Percentiles rank a stretch among this genome's conserved stretches.
Conservation (phyloP, 371 early-diverging fungal genomes). For the Syncephalastrum sp. region DNA sequence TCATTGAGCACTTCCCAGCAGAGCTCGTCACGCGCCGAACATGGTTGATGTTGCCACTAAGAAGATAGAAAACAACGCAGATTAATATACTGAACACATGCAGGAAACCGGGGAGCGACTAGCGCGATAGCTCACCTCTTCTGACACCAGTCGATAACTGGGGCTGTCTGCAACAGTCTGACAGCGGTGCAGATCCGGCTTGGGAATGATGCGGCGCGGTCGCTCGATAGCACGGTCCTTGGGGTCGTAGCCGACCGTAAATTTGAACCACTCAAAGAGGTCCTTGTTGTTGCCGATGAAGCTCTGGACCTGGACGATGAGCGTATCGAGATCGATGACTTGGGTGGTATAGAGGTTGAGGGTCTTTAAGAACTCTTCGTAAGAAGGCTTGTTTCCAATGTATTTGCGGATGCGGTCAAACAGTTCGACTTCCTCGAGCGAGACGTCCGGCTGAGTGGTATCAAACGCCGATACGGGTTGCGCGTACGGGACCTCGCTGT, state of each 20-base stretch:
- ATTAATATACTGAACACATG: neutral
- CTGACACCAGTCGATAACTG: slow-evolving; percentile 75
- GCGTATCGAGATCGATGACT: slow-evolving; percentile 81
- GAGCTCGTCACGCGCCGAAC: slow-evolving; percentile 89
- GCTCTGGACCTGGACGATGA: slow-evolving; percentile 80
- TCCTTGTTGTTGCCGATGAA: slow-evolving; percentile 80
- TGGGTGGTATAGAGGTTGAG: slow-evolving; percentile 96
- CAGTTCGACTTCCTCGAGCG: slow-evolving; percentile 84
- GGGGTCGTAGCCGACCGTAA: slow-evolving; percentile 89
- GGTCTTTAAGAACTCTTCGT: slow-evolving; percentile 96
- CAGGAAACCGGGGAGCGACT: too few species aligned
- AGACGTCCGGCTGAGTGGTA: slow-evolving; percentile 31
- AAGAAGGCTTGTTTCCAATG: slow-evolving; percentile 82
- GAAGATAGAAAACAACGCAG: slow-evolving; percentile 22
- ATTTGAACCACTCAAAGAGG: slow-evolving; percentile 93
- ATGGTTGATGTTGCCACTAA: slow-evolving; percentile 59
- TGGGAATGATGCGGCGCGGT: slow-evolving; percentile 35
- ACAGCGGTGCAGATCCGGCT: slow-evolving; percentile 62
- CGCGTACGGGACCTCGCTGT: slow-evolving; percentile 8
- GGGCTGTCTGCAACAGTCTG: slow-evolving; percentile 55
- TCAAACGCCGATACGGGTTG: slow-evolving; percentile 30
- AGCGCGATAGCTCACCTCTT: slow-evolving; percentile 43
- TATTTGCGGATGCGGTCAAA: slow-evolving; percentile 89
- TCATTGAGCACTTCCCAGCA: slow-evolving; percentile 95
- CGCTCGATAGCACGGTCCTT: slow-evolving; percentile 50